These are phyloP conservation scores for Gypsophila paniculata DNA, from an alignment of 179 eudicot species.

Conservation along the genomic window DNA sequence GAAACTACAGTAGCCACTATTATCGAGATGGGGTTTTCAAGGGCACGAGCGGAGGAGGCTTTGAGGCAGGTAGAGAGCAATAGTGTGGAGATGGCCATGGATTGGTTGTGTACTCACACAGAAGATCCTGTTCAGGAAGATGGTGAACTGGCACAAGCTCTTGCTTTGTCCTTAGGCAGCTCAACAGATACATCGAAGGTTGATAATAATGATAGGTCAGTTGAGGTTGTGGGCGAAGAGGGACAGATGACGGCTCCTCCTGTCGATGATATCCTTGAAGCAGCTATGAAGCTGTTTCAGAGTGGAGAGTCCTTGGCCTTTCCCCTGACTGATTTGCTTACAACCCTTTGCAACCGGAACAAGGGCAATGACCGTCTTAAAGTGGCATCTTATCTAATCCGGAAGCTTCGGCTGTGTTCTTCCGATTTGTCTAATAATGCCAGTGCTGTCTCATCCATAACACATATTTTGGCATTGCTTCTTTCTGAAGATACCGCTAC, in stretches of 20 bases:
- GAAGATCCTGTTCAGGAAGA: constrained; percentile 97
- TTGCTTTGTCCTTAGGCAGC: constrained; percentile 84
- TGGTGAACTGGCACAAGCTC: constrained; percentile 91
- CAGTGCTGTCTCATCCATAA: constrained; percentile 63
- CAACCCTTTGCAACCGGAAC: constrained; percentile 77
- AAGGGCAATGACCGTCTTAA: constrained; percentile 88
- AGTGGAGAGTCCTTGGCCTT: constrained; percentile 76
- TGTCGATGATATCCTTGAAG: constrained; percentile 80
- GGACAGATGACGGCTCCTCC: constrained; percentile 66
- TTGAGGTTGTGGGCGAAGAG: constrained; percentile 57
- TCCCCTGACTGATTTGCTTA: constrained; percentile 79
- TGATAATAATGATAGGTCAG: constrained; percentile 59
- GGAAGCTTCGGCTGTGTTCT: constrained; percentile 69
- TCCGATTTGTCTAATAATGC: constrained; percentile 56
- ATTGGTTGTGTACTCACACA: constrained; percentile 86
- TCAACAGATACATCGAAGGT: constrained; percentile 77
- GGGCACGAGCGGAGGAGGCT: constrained; percentile 97
- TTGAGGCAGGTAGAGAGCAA: constrained; percentile 84
- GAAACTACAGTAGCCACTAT: constrained; percentile 82
- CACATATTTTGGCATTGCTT: constrained; percentile 83
- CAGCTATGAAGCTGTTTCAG: constrained; percentile 73
- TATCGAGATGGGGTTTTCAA: constrained; percentile 95
- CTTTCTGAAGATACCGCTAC: constrained; percentile 77
- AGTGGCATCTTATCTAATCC: constrained; percentile 71
- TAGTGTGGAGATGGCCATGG: constrained; percentile 99